Conservation (phyloP, 225 moss, liverwort and hornwort species). For the Ulota crispa region DNA sequence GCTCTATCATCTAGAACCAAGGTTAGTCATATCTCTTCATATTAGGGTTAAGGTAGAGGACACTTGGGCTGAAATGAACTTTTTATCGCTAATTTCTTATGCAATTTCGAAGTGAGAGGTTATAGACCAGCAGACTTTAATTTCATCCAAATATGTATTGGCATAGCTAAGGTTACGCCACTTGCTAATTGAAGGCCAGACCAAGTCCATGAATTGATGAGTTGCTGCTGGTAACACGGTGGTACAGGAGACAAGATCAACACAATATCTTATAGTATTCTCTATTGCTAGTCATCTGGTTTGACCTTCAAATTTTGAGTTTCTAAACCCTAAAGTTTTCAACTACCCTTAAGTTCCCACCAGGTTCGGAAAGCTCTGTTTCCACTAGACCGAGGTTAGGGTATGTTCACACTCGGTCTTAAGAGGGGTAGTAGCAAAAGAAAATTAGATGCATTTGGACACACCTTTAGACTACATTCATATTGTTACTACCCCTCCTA, state of each 20-base stretch:
- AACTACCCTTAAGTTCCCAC: background rate
- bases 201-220: background rate
- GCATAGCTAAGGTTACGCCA: background rate
- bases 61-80: background rate
- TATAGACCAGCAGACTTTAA: background rate
- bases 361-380: slow-evolving; percentile 2
- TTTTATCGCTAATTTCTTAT: background rate
- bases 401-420: too few species aligned
- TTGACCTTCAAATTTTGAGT: background rate
- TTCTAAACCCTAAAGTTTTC: too few species aligned
- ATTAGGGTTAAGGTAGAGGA: background rate
- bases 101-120: background rate
- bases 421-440: too few species aligned
- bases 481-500: too few species aligned
- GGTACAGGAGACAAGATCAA: background rate
- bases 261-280: background rate
- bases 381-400: background rate
- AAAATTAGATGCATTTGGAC: too few species aligned
- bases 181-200: background rate
- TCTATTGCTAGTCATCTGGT: background rate
- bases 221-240: background rate
- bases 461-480: too few species aligned
- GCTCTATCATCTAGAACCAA: background rate
- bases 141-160: background rate
- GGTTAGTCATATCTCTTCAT: background rate